Base-by-base conservation (phyloP, 208 protist genomes). In the Endotrypanum monterogeii region DNA sequence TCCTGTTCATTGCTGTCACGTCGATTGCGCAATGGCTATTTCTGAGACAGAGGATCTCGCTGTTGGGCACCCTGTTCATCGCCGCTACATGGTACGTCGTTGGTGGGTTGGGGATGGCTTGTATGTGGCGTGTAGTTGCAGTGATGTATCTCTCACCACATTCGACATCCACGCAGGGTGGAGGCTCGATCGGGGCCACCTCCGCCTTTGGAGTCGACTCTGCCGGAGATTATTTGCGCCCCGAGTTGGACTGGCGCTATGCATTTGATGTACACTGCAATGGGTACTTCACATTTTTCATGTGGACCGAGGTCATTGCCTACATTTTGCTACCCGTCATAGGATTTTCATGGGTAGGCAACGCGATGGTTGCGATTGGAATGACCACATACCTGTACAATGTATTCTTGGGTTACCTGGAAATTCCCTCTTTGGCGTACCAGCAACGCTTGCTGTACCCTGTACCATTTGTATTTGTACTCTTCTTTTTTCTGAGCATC, bases 231-330 rank as follows among this genome's bases (percentile, higher is more conserved):
- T 80, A 80, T 63, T 65, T 80, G 62, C 46, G 66, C 8, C 62
- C 71, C 7, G 88, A 88, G 30, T 85, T 98, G 5, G 98, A 99
- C 68, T 99, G 97, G 96, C 84, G 85, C 5, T 99, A 99, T 73
- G 87, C 95, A 0, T 98, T 99, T 83, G 98, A 99, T 73, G 86
- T 99, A 62, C 98, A 99, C 79, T 99, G 98, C 87, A 99, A 99
- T 83, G 90, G 91, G 50, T 99, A 98, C 82, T 98, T 99, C 73
- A 89, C 94, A 16, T 94, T 98, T 56, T 96, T 98, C 79, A 80
- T 98, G 65, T 95, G 98, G 86, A 92, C 96, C n/a, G 86, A 94
- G 68, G 87, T 97, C 5, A 14, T 98, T 4, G 91, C 95, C 48
- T 98, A 94, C 77, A 25, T 98, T 46, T 28, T 98, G 37, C 71